These are phyloP conservation scores for Arthrinium phaeospermum DNA, from an alignment of 2,329 filamentous ascomycete species.

Conservation along the genomic window DNA sequence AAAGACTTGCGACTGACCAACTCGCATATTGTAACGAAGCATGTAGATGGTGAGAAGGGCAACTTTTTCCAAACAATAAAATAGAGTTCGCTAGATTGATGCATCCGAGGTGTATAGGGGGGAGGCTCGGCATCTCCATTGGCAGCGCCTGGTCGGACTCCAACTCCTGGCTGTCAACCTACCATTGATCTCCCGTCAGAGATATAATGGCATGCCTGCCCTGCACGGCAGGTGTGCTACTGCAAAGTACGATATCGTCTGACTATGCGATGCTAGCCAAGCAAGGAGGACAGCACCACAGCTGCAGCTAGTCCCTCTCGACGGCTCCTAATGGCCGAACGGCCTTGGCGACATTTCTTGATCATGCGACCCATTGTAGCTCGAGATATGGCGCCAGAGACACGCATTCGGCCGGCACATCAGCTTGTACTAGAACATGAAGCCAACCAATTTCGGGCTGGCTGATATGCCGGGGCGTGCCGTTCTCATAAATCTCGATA, in stretches of 20 bases:
- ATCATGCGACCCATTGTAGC: conserved; percentile 5
- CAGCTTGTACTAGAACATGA: background rate
- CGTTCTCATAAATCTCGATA: background rate
- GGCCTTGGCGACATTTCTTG: background rate
- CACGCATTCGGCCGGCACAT: background rate
- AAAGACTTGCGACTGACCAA: background rate
- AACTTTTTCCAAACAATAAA: background rate
- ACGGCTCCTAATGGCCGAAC: background rate
- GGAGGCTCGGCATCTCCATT: conserved; percentile 4
- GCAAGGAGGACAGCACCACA: conserved; percentile 1
- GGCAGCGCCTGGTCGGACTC: background rate
- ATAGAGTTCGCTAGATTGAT: background rate
- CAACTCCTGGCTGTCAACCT: background rate
- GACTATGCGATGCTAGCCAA: conserved; percentile 7
- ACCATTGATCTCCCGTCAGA: background rate
- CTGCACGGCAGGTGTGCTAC: background rate
- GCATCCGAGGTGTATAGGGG: background rate
- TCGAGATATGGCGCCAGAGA: conserved; percentile 3
- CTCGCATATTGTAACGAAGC: background rate
- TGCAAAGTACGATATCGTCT: conserved; percentile 5
- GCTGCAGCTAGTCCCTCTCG: background rate
- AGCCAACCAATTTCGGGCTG: background rate
- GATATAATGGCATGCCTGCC: background rate
- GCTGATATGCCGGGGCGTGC: background rate
- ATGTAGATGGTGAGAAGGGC: background rate